Evolutionary conservation across 176 grass and related monocot species (phyloP), one percentile per base, ranked within the genome.

Genomic region (Zizania latifolia): DNA sequence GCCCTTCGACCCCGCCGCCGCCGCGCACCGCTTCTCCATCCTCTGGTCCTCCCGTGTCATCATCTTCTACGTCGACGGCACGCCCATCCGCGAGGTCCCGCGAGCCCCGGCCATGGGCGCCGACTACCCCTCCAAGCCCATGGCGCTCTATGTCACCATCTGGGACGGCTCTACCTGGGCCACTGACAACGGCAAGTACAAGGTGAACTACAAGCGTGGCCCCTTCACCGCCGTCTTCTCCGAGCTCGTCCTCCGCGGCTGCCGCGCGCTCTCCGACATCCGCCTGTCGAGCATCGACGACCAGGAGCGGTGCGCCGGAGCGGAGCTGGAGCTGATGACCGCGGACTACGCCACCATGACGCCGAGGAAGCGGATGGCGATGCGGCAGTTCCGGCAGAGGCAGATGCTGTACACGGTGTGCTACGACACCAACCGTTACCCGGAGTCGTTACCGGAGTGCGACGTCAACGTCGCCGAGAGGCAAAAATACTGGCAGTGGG

Each of bases 161-260:
- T 93, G 87, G 91, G 91, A 93, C 77, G 85, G 91, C 11, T 93
- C 91, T 16, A 83, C 71, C 46, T 93, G 91, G 91, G 91, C 91
- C 78, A 90, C 91, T 0, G 76, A 78, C 1, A 86, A 86, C 62
- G 91, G 87, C 13, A 79, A 76, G 21, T 83, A 93, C 82, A 88
- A 83, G 82, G 91, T 90, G 27, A 82, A 90, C 48, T 94, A 94
- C 50, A 64, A 64, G 14, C 84, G 76, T 43, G 87, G 85, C 10
- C 87, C 91, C 2, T 93, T 89, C 71, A 83, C 84, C 43, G 88
- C 87, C 30, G 82, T 88, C 74, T 88, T 93, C 64, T 71, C 71
- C 6, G 75, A 60, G 41, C 83, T 94, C 16, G 71, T 88, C 19
- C 81, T 88, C 51, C 50, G 71, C 11, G 82, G 88, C 3, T 90